Conservation (phyloP, 75 land plant genomes). For the Cryptomeria japonica region DNA sequence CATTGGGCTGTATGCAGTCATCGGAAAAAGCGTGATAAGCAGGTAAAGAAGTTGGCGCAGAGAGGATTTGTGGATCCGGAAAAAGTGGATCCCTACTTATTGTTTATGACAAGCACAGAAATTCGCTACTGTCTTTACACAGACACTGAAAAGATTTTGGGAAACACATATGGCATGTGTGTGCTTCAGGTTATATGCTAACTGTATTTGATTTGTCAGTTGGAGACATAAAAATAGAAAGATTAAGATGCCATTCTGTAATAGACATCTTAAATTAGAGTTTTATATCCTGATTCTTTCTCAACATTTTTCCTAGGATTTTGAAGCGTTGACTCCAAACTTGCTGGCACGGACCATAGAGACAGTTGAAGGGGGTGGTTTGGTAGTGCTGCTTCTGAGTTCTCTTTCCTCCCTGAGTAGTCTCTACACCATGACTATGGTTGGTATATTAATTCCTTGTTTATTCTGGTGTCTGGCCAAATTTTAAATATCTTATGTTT, state of each 20-base stretch:
- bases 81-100: slow-evolving; percentile 81
- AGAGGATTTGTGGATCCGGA: slow-evolving; percentile 83
- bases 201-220: background rate
- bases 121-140: slow-evolving; percentile 88
- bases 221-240: background rate
- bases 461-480: background rate
- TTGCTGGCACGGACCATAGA: slow-evolving; percentile 97
- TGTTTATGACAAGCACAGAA: slow-evolving; percentile 80
- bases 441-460: slow-evolving; percentile 24
- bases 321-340: slow-evolving; percentile 98
- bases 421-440: slow-evolving; percentile 98
- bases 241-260: background rate
- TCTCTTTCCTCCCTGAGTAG: slow-evolving; percentile 89
- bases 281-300: slow-evolving; percentile 4
- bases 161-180: slow-evolving; percentile 98
- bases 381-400: slow-evolving; percentile 78
- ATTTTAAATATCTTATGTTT: background rate
- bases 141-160: slow-evolving; percentile 93
- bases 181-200: slow-evolving; percentile 72
- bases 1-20: slow-evolving; percentile 51
- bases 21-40: slow-evolving; percentile 86
- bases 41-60: slow-evolving; percentile 80
- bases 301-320: slow-evolving; percentile 57
- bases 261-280: background rate
- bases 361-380: slow-evolving; percentile 98